phyloP scores from a whole-genome alignment of 2,329 filamentous ascomycete species.

The Trichoderma endophyticum region DNA sequence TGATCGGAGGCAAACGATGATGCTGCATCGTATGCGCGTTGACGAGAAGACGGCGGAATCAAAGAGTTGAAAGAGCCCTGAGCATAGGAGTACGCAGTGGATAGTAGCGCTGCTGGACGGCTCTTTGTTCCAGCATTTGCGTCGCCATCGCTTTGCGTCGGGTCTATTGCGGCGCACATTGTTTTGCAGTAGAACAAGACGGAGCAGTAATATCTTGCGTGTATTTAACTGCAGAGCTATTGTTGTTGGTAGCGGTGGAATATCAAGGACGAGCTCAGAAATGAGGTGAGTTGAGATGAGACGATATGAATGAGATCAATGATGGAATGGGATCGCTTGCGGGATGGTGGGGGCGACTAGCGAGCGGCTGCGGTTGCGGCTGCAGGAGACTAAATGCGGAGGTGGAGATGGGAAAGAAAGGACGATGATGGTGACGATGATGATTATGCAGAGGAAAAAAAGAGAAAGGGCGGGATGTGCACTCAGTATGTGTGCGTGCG shows the following conservation, averaged over 20 bases:
- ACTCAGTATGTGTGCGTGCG: not conserved
- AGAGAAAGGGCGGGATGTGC: not conserved
- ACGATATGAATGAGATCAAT: not conserved
- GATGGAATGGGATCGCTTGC: not conserved
- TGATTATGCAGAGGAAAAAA: not conserved
- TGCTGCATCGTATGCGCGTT: conserved; percentile 52
- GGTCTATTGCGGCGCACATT: not conserved
- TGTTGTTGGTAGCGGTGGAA: not conserved
- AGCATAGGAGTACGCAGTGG: conserved; percentile 36
- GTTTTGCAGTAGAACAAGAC: not conserved
- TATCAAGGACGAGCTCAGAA: not conserved
- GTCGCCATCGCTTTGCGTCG: not conserved
- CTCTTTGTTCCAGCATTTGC: not conserved
- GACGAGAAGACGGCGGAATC: conserved; percentile 59
- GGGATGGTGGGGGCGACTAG: not conserved
- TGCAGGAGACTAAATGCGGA: not conserved
- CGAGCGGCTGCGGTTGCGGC: not conserved
- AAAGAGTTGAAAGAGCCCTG: conserved; percentile 47
- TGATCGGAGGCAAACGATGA: conserved; percentile 58
- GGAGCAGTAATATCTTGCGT: not conserved
- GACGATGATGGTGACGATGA: not conserved
- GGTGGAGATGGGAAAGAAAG: not conserved
- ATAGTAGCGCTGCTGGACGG: not conserved
- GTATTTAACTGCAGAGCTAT: not conserved
- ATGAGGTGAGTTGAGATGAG: not conserved